Base-by-base conservation (phyloP, 2,329 filamentous ascomycete species). In the Exophiala mesophila region DNA sequence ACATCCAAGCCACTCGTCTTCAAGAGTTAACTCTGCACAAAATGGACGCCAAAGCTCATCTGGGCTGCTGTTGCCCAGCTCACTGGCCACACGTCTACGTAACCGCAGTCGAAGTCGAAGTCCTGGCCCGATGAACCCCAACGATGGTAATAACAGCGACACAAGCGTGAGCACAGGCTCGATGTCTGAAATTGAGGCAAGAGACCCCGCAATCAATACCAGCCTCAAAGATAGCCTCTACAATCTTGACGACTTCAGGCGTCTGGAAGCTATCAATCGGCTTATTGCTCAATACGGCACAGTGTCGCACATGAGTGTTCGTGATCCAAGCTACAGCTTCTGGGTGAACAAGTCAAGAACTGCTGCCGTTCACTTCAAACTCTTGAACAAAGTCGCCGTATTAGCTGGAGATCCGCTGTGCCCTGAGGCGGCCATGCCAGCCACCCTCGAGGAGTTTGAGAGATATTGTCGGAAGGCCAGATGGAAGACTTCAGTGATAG, bases 271-370 rank as follows among this genome's bases (percentile, higher is more conserved):
- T 10, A 55, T 65, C 10, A 51, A 60, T 30, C 31, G 40, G 2
- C 55, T 68, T 2, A 57, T 62, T 1, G 50, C 47, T 3, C 44
- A 53, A 7, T 61, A 68, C 44, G 63, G 65, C 4, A 55, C 57
- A 3, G 62, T 66, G 3, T 65, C 65, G 4, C 63, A 68, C 43
- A 68, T 67, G 65, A 64, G 63, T 2, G 60, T 69, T n/a, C 59
- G 67, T 1, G 66, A 69, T 34, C 59, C 51, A 6, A 66, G 62
- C 39, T 68, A 68, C 42, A 57, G 48, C 4, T 63, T 68, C 46
- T 69, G 67, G 41, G 52, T 68, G 6, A 67, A 64, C 38, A 54
- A 56, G 26, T 42, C 53, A 7, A 49, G 50, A 12, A 60, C 59
- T 3, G 66, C 55, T 3, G 65, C 60, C 1, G 49, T 68, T 1